Base-by-base conservation (phyloP, 495 filamentous ascomycete genomes). In the Achaetomiella virescens region DNA sequence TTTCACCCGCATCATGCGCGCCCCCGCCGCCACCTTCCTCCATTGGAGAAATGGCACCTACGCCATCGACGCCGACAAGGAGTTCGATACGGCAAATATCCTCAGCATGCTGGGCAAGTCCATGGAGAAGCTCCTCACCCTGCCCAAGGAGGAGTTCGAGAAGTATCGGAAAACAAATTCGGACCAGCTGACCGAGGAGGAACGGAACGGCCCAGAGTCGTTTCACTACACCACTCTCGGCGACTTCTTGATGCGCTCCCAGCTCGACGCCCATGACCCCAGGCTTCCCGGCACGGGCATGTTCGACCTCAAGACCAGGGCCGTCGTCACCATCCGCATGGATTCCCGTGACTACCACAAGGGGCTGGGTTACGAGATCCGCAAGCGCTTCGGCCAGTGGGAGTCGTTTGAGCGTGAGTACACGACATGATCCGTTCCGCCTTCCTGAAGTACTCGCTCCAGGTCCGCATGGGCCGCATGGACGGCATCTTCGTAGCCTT, bases 401-500 rank as follows among this genome's bases (percentile, higher is more conserved):
- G 88, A 95, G 66, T 96, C 90, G 0, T 99, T 84, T 69, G 93
- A 99, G 65, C 84, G 92, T 42, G 95, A 99, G 66, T 96, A 90
- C 70, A 95, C 65, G 93, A 99, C 66, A 95, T 97, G 92, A 92
- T 95, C 54, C 81, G 93, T 31, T 80, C 89, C 2, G 92, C 92
- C 7, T 95, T 99, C 75, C 74, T 99, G 54, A 97, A 97, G 63
- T 99, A 99, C 67, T 95, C 91, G 6, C 77, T 99, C 22, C 93
- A 99, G 68, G 93, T 91, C 33, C 84, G 93, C 21, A 90, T 97
- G 78, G 93, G 93, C 25, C 84, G 95, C 20, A 99, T 99, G 93
- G 91, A 97, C 60, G 93, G 93, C 48, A 97, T 97, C 47, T 97
- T 97, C 61, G 89, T 97, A n/a, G 95, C 95, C 12, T 97, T 84